These are phyloP conservation scores for Yamadazyma triangularis DNA, from an alignment of 1,139 yeast genomes.

Conservation along the genomic window DNA sequence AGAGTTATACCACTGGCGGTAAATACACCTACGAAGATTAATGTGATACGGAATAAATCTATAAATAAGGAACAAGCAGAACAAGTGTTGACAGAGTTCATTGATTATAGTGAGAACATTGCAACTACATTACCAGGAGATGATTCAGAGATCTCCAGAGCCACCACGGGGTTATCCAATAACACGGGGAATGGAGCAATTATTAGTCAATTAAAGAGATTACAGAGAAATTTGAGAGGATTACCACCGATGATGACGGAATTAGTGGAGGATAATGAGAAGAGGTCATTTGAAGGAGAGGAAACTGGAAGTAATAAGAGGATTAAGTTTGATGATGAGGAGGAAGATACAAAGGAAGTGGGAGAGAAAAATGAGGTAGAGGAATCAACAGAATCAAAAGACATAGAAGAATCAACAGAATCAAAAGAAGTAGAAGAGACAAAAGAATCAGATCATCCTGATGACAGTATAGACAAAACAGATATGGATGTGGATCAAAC, in stretches of 20 bases:
- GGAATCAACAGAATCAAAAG: slow-evolving; percentile 14
- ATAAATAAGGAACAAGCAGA: slow-evolving; percentile 42
- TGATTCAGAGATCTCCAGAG: slow-evolving; percentile 6
- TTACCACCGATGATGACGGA: slow-evolving; percentile 47
- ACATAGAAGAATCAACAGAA: slow-evolving; percentile 17
- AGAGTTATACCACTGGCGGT: slow-evolving; percentile 42
- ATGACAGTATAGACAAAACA: slow-evolving; percentile 11
- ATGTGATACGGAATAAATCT: slow-evolving; percentile 23
- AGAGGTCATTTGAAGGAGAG: too few species aligned
- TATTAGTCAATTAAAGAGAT: slow-evolving; percentile 58
- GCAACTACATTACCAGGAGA: slow-evolving; percentile 17
- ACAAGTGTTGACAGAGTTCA: slow-evolving; percentile 40
- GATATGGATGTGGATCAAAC: slow-evolving; percentile 10
- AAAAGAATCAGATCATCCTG: slow-evolving; percentile 10
- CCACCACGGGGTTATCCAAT: slow-evolving; percentile 18
- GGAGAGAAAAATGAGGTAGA: too few species aligned
- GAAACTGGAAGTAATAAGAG: slow-evolving; percentile 16
- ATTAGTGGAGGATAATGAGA: too few species aligned
- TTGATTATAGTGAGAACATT: slow-evolving; percentile 32
- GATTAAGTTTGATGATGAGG: slow-evolving; percentile 23
- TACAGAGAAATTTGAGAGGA: slow-evolving; percentile 70
- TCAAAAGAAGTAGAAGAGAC: slow-evolving; percentile 10
- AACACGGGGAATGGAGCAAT: slow-evolving; percentile 28
- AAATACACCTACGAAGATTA: slow-evolving; percentile 46
- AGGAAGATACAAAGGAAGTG: slow-evolving; percentile 9